phyloP scores from a whole-genome alignment of 331 rosid genomes.

The Pyrus hybrid region DNA sequence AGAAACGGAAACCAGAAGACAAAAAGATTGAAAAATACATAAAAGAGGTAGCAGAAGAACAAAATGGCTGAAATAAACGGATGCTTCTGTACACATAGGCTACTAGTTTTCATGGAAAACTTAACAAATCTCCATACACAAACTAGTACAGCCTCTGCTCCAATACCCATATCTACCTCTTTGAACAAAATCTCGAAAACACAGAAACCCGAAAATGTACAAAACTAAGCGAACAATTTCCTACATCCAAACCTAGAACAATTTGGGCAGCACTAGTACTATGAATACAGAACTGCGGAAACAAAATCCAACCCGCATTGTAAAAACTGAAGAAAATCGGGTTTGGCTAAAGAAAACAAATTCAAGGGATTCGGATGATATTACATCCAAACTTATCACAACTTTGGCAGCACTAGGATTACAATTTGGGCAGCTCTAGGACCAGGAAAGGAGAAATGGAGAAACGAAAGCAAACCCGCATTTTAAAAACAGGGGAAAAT shows the following conservation, averaged over 20 bases:
- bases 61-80: conserved; percentile 33
- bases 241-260: background rate
- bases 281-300: background rate
- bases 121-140: conserved; percentile 27
- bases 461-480: too few species aligned
- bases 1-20: conserved; percentile 56
- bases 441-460: background rate
- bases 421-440: too few species aligned
- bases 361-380: too few species aligned
- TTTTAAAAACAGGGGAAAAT: too few species aligned
- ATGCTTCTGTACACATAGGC: conserved; percentile 37
- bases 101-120: conserved; percentile 23
- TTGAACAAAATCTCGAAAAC: background rate
- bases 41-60: conserved; percentile 21
- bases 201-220: background rate
- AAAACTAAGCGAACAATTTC: background rate
- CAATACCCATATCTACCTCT: conserved; percentile 43
- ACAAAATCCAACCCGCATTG: conserved; percentile 15
- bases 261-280: background rate
- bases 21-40: conserved; percentile 44
- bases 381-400: too few species aligned
- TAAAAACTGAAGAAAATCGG: background rate
- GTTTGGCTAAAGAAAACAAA: conserved; percentile 1
- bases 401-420: too few species aligned
- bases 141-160: conserved; percentile 37